phyloP scores from a whole-genome alignment of 2,329 filamentous ascomycete genomes.

The Zymoseptoria pseudotritici region DNA sequence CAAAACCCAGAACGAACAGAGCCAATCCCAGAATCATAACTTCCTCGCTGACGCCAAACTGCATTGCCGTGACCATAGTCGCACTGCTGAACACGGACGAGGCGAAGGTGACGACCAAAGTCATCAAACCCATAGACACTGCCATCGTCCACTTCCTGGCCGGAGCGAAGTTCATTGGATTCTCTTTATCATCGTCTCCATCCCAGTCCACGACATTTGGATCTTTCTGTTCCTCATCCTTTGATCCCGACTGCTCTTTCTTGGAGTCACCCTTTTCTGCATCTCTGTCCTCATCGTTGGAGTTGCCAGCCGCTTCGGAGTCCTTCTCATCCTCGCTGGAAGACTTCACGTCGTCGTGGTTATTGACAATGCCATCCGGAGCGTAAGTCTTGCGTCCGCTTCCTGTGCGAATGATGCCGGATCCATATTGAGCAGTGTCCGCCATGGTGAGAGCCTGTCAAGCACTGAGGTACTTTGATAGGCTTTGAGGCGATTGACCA shows the following conservation, averaged over 20 bases:
- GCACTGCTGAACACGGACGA: slow-evolving; percentile 24
- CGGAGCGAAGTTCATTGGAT: slow-evolving; percentile 16
- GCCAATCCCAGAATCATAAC: slow-evolving; percentile 20
- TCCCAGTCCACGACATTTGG: slow-evolving; percentile 21
- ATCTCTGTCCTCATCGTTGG: neutral
- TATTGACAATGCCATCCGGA: neutral
- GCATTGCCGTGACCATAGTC: slow-evolving; percentile 9
- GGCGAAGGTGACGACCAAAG: slow-evolving; percentile 48
- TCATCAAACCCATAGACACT: slow-evolving; percentile 18
- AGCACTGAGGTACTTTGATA: neutral
- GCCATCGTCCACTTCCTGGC: slow-evolving; percentile 21
- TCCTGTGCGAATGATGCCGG: neutral
- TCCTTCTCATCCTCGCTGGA: slow-evolving; percentile 8
- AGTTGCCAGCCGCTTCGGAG: neutral
- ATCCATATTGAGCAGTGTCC: neutral
- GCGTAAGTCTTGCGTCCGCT: neutral
- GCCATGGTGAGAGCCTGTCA: neutral
- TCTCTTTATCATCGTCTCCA: slow-evolving; percentile 15
- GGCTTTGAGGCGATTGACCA: neutral
- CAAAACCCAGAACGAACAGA: slow-evolving; percentile 21
- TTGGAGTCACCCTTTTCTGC: neutral
- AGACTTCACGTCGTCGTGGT: neutral
- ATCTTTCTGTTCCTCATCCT: slow-evolving; percentile 10
- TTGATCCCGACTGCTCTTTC: slow-evolving; percentile 1
- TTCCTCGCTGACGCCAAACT: slow-evolving; percentile 19